Percentiles rank a stretch among this genome's conserved stretches.
Evolutionary conservation across 2,329 filamentous ascomycete species (phyloP).

Genomic region (Ceratocystis papillata): DNA sequence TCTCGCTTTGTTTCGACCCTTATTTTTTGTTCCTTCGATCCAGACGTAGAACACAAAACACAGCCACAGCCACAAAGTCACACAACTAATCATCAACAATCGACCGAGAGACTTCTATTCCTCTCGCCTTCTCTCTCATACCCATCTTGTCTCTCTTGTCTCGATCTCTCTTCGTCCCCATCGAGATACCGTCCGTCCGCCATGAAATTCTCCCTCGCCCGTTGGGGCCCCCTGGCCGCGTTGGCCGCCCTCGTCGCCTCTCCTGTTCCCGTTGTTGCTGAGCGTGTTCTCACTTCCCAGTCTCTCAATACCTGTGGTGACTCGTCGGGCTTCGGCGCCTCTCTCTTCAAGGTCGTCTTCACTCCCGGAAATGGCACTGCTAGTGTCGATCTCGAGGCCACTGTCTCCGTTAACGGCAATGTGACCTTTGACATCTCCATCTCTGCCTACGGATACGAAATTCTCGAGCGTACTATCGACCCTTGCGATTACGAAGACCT

Average conservation of each 20-base stretch:
- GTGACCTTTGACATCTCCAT: slow-evolving; percentile 67
- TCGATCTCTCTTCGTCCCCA: neutral
- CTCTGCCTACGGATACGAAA: slow-evolving; percentile 70
- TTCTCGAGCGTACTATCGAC: slow-evolving; percentile 56
- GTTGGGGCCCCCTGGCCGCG: slow-evolving; percentile 34
- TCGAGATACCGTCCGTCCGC: neutral
- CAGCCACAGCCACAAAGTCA: neutral
- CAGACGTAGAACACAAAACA: neutral
- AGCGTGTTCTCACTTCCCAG: slow-evolving; percentile 63
- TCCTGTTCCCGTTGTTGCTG: slow-evolving; percentile 40
- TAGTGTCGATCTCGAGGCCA: slow-evolving; percentile 63
- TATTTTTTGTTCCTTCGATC: slow-evolving; percentile 8
- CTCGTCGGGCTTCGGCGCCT: slow-evolving; percentile 76
- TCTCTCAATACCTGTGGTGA: slow-evolving; percentile 77
- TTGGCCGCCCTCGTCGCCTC: slow-evolving; percentile 19
- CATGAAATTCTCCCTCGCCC: slow-evolving; percentile 37
- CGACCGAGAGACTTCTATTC: neutral
- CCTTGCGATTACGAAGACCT: slow-evolving; percentile 59
- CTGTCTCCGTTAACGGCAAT: slow-evolving; percentile 71
- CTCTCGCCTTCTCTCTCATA: no score
- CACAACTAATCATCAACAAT: neutral
- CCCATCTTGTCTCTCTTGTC: neutral
- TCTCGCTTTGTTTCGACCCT: slow-evolving; percentile 3
- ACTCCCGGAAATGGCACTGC: slow-evolving; percentile 65
- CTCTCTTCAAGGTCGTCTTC: slow-evolving; percentile 75